Conservation (phyloP, 1,139 yeast species). For the Hanseniaspora uvarum region DNA sequence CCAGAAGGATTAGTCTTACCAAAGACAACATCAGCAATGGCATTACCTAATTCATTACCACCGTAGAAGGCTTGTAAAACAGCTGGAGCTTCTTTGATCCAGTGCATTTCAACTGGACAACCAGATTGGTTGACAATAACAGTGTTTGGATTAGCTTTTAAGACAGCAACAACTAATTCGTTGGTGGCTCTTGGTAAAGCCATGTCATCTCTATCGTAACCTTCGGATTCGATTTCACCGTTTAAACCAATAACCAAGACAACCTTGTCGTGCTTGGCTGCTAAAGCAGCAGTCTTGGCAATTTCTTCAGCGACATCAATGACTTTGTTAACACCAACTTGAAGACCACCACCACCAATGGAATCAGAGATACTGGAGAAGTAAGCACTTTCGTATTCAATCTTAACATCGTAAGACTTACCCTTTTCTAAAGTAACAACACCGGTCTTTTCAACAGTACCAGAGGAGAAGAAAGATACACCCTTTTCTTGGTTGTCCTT, state of each 20-base stretch:
- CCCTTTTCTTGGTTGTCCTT: slow-evolving; percentile 44
- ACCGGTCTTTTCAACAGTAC: slow-evolving; percentile 43
- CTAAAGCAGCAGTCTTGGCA: slow-evolving; percentile 36
- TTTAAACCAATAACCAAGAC: slow-evolving; percentile 39
- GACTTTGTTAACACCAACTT: slow-evolving; percentile 31
- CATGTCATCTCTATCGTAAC: slow-evolving; percentile 37
- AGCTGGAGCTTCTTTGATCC: slow-evolving; percentile 41
- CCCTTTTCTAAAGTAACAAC: slow-evolving; percentile 36
- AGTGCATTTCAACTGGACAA: slow-evolving; percentile 52
- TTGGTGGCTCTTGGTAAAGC: slow-evolving; percentile 43
- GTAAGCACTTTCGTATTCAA: slow-evolving; percentile 45
- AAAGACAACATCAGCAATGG: slow-evolving; percentile 48
- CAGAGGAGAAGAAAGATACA: slow-evolving; percentile 41
- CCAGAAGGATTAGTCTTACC: slow-evolving; percentile 61
- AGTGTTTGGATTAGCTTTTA: slow-evolving; percentile 42
- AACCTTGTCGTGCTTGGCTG: slow-evolving; percentile 41
- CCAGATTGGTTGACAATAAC: slow-evolving; percentile 53
- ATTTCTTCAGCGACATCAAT: slow-evolving; percentile 32
- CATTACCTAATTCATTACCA: slow-evolving; percentile 42
- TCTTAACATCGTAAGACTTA: slow-evolving; percentile 35
- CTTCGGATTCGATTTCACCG: slow-evolving; percentile 45
- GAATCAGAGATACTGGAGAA: slow-evolving; percentile 34
- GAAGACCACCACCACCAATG: slow-evolving; percentile 37
- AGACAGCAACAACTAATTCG: slow-evolving; percentile 38
- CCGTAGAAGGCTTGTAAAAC: slow-evolving; percentile 44